Percentiles rank a stretch among this genome's conserved stretches.
Evolutionary conservation across 768 basidiomycete species (phyloP).

Genomic region (Rhodocollybia butyracea): DNA sequence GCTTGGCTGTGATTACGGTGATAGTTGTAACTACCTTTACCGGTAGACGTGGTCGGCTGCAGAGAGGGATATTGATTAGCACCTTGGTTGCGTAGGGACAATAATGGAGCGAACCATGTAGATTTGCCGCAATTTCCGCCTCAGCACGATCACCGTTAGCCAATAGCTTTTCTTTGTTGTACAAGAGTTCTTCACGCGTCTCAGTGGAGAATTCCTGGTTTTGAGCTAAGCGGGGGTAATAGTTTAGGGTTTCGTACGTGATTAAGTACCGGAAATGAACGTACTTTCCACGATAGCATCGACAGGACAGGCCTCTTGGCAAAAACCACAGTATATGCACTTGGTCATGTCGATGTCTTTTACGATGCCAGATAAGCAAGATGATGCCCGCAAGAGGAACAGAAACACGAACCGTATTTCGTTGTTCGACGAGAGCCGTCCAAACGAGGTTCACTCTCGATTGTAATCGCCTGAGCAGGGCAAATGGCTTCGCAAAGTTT

Average conservation of each 20-base stretch:
- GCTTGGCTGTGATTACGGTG: background rate
- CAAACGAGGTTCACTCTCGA: conserved; percentile 93
- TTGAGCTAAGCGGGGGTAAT: conserved; percentile 60
- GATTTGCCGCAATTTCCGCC: conserved; percentile 95
- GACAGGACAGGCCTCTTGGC: conserved; percentile 98
- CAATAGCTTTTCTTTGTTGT: conserved; percentile 98
- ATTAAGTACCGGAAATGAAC: conserved; percentile 25
- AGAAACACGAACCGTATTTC: conserved; percentile 73
- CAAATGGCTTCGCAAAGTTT: conserved; percentile 99
- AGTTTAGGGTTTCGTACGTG: background rate
- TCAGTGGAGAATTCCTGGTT: conserved; percentile 98
- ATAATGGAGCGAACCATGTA: too few relatives aligned
- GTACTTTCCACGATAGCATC: conserved; percentile 98
- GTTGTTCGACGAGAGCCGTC: conserved; percentile 97
- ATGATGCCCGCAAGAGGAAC: background rate
- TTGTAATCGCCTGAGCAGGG: conserved; percentile 98
- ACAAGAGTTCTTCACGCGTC: conserved; percentile 95
- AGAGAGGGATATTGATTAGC: conserved; percentile 20
- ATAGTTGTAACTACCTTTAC: too few relatives aligned
- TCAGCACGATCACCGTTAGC: conserved; percentile 96
- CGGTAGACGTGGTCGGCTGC: conserved; percentile 87
- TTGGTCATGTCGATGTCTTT: conserved; percentile 99
- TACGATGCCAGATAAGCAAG: background rate
- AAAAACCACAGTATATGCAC: conserved; percentile 99
- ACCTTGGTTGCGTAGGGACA: too few relatives aligned